These are phyloP conservation scores for Erodium trifolium DNA, from an alignment of 441 rosid genomes.

Conservation along the genomic window DNA sequence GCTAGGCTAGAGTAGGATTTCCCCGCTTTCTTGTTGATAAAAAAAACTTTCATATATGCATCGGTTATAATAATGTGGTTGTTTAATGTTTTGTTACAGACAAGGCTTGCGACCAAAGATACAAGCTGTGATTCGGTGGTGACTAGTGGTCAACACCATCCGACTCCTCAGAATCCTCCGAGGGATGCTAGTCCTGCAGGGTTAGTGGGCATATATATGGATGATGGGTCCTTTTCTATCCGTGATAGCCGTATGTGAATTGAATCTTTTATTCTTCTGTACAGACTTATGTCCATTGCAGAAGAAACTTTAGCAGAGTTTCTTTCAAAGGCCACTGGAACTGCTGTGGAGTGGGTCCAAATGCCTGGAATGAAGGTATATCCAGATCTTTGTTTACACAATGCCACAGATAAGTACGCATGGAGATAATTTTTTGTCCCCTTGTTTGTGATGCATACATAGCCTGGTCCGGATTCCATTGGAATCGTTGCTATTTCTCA, in stretches of 20 bases:
- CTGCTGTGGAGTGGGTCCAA: slow-evolving; percentile 88
- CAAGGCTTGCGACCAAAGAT: slow-evolving; percentile 45
- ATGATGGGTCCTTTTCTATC: too few relatives aligned
- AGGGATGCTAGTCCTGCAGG: slow-evolving; percentile 99
- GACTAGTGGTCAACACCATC: slow-evolving; percentile 18
- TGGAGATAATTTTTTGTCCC: too few relatives aligned
- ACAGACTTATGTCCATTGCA: slow-evolving; percentile 67
- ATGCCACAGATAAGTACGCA: too few relatives aligned
- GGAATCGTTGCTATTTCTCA: slow-evolving; percentile 92
- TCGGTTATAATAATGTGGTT: too few relatives aligned
- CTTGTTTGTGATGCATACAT: slow-evolving; percentile 49
- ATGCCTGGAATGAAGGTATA: slow-evolving; percentile 75
- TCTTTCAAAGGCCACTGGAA: slow-evolving; percentile 55
- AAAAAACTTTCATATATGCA: too few relatives aligned
- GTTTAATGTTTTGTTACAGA: slow-evolving; percentile 30
- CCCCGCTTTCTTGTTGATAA: too few relatives aligned
- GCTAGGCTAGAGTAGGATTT: too few relatives aligned
- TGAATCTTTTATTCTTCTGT: slow-evolving; percentile 7
- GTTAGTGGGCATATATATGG: slow-evolving; percentile 25
- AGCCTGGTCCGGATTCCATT: slow-evolving; percentile 92
- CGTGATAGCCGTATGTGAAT: neutral
- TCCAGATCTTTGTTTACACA: slow-evolving; percentile 49
- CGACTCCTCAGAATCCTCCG: slow-evolving; percentile 74
- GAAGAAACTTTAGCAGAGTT: slow-evolving; percentile 46
- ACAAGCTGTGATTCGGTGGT: slow-evolving; percentile 87